Evolutionary conservation across 2,329 filamentous ascomycete genomes (phyloP).

Genomic region (Trichothecium roseum): DNA sequence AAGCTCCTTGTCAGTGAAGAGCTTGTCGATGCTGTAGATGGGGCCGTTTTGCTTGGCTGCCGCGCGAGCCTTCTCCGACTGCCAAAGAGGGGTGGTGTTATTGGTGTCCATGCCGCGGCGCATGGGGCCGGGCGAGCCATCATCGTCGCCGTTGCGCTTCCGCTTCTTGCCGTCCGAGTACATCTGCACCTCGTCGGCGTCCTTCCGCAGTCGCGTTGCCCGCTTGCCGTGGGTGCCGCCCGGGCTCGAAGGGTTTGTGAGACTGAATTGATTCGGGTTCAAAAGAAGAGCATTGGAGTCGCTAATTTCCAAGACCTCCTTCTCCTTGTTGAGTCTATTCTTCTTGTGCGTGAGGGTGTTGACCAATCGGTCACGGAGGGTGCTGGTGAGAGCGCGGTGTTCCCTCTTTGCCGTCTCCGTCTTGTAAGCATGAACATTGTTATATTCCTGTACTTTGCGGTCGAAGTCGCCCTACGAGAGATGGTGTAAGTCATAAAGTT

Average conservation of each 20-base stretch:
- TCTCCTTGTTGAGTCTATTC: conserved; percentile 52
- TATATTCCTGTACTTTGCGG: conserved; percentile 48
- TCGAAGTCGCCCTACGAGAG: conserved; percentile 48
- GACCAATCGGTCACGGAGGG: conserved; percentile 56
- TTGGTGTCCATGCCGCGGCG: conserved; percentile 45
- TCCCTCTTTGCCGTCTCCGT: conserved; percentile 53
- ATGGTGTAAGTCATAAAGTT: conserved; percentile 1
- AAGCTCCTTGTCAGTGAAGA: conserved; percentile 61
- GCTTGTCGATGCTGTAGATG: conserved; percentile 56
- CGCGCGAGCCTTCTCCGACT: conserved; percentile 45
- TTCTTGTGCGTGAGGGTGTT: conserved; percentile 57
- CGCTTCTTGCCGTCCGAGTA: conserved; percentile 50
- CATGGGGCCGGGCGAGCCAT: conserved; percentile 50
- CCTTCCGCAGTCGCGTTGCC: conserved; percentile 50
- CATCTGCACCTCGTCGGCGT: conserved; percentile 45
- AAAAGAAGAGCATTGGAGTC: conserved; percentile 55
- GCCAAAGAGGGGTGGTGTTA: conserved; percentile 51
- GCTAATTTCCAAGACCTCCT: conserved; percentile 57
- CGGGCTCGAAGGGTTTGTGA: conserved; percentile 54
- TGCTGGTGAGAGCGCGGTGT: conserved; percentile 46
- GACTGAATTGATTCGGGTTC: conserved; percentile 58
- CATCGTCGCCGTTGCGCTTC: conserved; percentile 53
- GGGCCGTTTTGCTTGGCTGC: conserved; percentile 46
- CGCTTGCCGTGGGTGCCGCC: conserved; percentile 54
- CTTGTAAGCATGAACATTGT: conserved; percentile 50